Conservation (phyloP, 2,329 filamentous ascomycete species). For the Arachnomyces sp. region DNA sequence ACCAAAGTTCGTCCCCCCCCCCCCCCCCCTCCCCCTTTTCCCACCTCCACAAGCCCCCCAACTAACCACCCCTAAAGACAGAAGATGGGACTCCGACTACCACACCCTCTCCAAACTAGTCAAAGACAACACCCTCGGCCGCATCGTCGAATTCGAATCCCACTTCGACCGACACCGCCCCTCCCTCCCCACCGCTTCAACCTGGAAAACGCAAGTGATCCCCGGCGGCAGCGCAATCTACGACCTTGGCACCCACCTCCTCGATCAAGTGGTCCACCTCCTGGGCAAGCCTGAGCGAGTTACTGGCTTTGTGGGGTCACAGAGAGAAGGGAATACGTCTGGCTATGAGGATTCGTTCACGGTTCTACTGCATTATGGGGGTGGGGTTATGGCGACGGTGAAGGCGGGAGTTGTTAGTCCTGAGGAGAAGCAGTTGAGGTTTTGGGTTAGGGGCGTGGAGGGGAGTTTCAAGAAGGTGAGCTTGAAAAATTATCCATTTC, state of each 20-base stretch:
- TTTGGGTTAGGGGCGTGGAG: constrained; percentile 67
- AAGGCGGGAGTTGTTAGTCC: constrained; percentile 62
- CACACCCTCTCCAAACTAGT: constrained; percentile 59
- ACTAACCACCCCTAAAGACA: constrained; percentile 34
- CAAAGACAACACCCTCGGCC: constrained; percentile 52
- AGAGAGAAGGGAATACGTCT: constrained; percentile 50
- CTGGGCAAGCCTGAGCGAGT: constrained; percentile 62
- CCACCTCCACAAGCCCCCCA: constrained; percentile 2
- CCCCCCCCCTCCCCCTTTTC: background rate
- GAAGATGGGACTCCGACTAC: constrained; percentile 72
- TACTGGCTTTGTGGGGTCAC: constrained; percentile 59
- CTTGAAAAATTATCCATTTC: no score
- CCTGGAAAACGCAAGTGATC: constrained; percentile 61
- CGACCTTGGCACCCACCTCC: constrained; percentile 66
- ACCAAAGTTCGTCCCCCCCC: constrained; percentile 47
- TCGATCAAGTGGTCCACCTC: constrained; percentile 64
- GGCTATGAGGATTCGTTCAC: constrained; percentile 46
- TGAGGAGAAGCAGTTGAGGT: constrained; percentile 61
- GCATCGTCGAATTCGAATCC: constrained; percentile 68
- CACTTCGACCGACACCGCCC: constrained; percentile 71
- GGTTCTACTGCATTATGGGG: constrained; percentile 57
- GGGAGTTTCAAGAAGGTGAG: constrained; percentile 65
- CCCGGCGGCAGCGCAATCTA: constrained; percentile 62
- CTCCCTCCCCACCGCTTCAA: constrained; percentile 37
- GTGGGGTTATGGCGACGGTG: constrained; percentile 57